Conservation (phyloP, 2,329 filamentous ascomycete genomes). For the Nemania sp. region DNA sequence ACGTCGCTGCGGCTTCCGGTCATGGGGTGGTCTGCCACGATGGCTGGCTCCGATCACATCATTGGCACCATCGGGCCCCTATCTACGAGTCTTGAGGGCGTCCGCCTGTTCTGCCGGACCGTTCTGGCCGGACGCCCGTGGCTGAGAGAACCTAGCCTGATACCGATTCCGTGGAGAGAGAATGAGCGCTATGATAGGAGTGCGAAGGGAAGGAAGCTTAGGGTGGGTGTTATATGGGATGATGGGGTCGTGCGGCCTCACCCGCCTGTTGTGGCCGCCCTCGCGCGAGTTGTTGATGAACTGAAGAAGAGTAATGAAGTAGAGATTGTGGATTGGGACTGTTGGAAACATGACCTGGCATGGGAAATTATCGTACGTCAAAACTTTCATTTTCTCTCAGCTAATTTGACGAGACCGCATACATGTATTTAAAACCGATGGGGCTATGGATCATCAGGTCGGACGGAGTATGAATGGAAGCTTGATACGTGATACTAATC, state of each 20-base stretch:
- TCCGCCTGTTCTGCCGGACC: conserved; percentile 47
- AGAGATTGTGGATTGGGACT: conserved; percentile 60
- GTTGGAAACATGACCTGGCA: conserved; percentile 55
- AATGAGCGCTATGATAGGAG: not conserved
- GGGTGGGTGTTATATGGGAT: conserved; percentile 62
- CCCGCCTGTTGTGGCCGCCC: conserved; percentile 59
- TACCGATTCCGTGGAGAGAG: conserved; percentile 32
- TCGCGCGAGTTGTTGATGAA: conserved; percentile 57
- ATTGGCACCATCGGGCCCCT: conserved; percentile 53
- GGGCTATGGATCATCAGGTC: not conserved
- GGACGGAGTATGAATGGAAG: not conserved
- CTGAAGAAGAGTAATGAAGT: conserved; percentile 52
- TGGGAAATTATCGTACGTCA: conserved; percentile 47
- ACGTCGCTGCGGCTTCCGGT: conserved; percentile 48
- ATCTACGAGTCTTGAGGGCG: conserved; percentile 54
- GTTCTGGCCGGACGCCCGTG: conserved; percentile 36
- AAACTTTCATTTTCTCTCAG: conserved; percentile 36
- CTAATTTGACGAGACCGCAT: not conserved
- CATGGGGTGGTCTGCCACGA: conserved; percentile 42
- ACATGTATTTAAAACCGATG: not conserved
- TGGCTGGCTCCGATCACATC: conserved; percentile 45
- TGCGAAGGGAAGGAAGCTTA: conserved; percentile 48
- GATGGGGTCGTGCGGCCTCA: conserved; percentile 64
- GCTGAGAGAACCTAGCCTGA: conserved; percentile 31
- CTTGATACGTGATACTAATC: not conserved